A percentile compares a stretch with the other conserved stretches of the same genome.
Evolutionary conservation across 345 rosid genomes (phyloP).

Genomic region (Murraya koenigii): DNA sequence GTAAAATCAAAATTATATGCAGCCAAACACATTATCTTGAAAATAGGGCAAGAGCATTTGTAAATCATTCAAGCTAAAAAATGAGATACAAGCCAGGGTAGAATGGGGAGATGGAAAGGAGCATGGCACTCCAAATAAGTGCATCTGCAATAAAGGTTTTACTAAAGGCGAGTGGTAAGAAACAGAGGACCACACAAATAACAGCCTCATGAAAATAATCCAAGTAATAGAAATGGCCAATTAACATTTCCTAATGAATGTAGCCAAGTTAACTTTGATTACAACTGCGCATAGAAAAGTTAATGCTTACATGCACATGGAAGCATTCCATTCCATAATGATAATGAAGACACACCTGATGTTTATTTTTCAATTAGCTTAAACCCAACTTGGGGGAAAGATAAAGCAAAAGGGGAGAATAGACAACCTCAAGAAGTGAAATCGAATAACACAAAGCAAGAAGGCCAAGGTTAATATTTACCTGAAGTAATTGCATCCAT

Average conservation of each 20-base stretch:
- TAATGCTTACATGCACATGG: background rate
- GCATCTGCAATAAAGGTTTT: background rate
- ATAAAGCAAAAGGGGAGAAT: background rate
- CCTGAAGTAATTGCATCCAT: constrained; percentile 70
- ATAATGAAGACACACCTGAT: background rate
- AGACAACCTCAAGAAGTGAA: background rate
- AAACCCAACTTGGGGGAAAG: background rate
- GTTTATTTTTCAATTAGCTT: background rate
- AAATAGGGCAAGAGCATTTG: background rate
- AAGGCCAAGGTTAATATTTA: constrained; percentile 17
- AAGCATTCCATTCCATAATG: background rate
- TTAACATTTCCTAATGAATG: background rate
- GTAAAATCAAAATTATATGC: background rate
- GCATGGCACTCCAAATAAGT: background rate
- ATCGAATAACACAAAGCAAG: background rate
- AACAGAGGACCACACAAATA: background rate
- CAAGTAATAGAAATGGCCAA: background rate
- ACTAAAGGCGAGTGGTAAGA: background rate
- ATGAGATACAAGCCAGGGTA: background rate
- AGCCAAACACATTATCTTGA: background rate
- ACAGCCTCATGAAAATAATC: background rate
- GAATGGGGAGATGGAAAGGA: background rate
- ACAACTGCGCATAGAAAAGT: background rate
- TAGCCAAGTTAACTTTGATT: background rate
- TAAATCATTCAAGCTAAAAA: background rate